phyloP scores from a whole-genome alignment of 805 yeast genomes.

The Lipomyces orientalis region DNA sequence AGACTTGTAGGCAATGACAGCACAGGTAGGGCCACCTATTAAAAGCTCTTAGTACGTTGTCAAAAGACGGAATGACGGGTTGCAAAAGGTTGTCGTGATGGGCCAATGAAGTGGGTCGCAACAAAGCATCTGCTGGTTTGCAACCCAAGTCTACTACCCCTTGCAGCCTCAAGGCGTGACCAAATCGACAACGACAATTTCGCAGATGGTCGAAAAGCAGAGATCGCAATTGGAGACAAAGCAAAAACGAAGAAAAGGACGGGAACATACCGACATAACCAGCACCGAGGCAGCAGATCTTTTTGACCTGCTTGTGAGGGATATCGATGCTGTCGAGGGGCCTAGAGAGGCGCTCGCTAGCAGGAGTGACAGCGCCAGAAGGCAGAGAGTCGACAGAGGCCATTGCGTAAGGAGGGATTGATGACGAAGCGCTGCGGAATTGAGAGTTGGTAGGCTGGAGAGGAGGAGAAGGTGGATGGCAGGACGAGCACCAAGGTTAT shows the following conservation, averaged over 20 bases:
- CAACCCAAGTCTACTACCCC: too few relatives aligned
- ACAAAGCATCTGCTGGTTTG: too few relatives aligned
- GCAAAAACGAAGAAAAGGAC: background rate
- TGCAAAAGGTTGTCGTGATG: background rate
- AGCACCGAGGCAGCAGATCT: conserved; percentile 46
- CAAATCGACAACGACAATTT: too few relatives aligned
- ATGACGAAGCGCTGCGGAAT: background rate
- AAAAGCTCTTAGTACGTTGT: background rate
- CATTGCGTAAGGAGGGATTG: conserved; percentile 7
- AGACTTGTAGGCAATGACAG: conserved; percentile 42
- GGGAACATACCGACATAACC: conserved; percentile 41
- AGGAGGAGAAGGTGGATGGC: conserved; percentile 3
- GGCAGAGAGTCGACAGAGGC: conserved; percentile 12
- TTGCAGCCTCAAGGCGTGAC: too few relatives aligned
- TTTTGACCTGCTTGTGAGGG: conserved; percentile 35
- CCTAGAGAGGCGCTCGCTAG: conserved; percentile 32
- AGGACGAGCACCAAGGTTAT: background rate
- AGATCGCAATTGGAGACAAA: background rate
- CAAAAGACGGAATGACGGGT: background rate
- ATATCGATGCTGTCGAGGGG: conserved; percentile 30
- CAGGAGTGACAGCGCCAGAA: conserved; percentile 31
- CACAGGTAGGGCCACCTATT: conserved; percentile 44
- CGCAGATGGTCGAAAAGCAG: background rate
- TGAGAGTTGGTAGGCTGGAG: background rate
- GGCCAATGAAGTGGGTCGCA: background rate